Conservation (phyloP, 805 yeast genomes). For the Scheffersomyces stipitis region DNA sequence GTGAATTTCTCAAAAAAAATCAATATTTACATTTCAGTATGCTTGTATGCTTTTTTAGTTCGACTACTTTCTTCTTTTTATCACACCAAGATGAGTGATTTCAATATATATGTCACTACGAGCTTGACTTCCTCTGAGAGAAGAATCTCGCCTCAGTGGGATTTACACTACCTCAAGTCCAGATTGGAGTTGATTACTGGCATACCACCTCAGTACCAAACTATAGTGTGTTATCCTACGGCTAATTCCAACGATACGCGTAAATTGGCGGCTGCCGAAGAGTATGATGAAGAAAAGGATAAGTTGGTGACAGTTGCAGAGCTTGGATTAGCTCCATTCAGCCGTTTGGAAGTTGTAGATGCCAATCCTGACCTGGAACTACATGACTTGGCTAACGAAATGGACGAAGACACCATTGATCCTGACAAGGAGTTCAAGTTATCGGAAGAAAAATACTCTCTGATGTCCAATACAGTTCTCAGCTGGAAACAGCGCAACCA, state of each 20-base stretch:
- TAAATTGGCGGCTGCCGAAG: slow-evolving; percentile 18
- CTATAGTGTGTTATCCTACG: slow-evolving; percentile 44
- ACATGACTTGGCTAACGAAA: slow-evolving; percentile 30
- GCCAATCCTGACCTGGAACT: slow-evolving; percentile 52
- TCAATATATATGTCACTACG: slow-evolving; percentile 61
- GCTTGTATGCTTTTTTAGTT: too few species aligned
- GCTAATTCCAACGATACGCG: slow-evolving; percentile 36
- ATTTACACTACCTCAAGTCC: slow-evolving; percentile 48
- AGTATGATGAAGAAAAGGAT: slow-evolving; percentile 14
- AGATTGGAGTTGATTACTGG: slow-evolving; percentile 74
- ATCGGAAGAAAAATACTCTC: slow-evolving; percentile 61
- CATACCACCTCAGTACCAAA: slow-evolving; percentile 58
- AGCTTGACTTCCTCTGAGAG: slow-evolving; percentile 69
- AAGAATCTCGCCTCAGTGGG: slow-evolving; percentile 63
- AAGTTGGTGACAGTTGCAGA: slow-evolving; percentile 18
- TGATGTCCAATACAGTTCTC: slow-evolving; percentile 60
- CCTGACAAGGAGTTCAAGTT: slow-evolving; percentile 45
- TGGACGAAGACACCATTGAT: slow-evolving; percentile 8
- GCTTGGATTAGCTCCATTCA: slow-evolving; percentile 34
- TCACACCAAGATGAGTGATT: slow-evolving; percentile 41
- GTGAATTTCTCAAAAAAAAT: too few species aligned
- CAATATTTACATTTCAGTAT: too few species aligned
- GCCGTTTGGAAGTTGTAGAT: slow-evolving; percentile 61
- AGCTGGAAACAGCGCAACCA: slow-evolving; percentile 72
- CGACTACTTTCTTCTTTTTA: too few species aligned